These are phyloP conservation scores for Podospora tetraspora DNA, from an alignment of 495 filamentous ascomycete species.

Conservation along the genomic window DNA sequence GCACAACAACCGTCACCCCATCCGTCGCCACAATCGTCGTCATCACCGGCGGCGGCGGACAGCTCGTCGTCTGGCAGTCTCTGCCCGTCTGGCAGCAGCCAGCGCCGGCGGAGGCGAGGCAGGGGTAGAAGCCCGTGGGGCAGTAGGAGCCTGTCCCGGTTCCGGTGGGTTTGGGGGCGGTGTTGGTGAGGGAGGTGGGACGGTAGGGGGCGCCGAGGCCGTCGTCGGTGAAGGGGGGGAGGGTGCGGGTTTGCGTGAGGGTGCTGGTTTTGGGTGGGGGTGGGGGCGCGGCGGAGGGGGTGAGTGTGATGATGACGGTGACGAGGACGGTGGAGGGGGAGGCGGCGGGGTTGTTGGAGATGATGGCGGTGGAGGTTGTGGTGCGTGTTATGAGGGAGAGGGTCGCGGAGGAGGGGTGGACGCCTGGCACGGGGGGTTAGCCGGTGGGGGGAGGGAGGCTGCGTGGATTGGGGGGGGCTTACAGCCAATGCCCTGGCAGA, in stretches of 20 bases:
- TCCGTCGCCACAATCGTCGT: slow-evolving; percentile 58
- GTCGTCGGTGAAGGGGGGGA: slow-evolving; percentile 24
- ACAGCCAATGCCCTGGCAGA: slow-evolving; percentile 79
- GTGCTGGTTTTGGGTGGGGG: slow-evolving; percentile 27
- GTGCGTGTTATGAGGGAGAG: slow-evolving; percentile 26
- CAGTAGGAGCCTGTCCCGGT: slow-evolving; percentile 40
- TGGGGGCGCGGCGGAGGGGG: slow-evolving; percentile 21
- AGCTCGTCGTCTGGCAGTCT: slow-evolving; percentile 59
- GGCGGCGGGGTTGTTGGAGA: slow-evolving; percentile 17
- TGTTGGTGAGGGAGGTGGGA: slow-evolving; percentile 30
- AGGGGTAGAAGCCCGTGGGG: slow-evolving; percentile 54
- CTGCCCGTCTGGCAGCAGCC: slow-evolving; percentile 71
- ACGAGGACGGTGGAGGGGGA: slow-evolving; percentile 29
- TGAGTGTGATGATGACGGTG: slow-evolving; percentile 34
- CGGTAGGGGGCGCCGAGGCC: slow-evolving; percentile 35
- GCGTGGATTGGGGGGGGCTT: slow-evolving; percentile 30
- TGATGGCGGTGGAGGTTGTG: slow-evolving; percentile 22
- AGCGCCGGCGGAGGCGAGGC: slow-evolving; percentile 45
- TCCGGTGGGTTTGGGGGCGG: slow-evolving; percentile 26
- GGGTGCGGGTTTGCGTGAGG: slow-evolving; percentile 37
- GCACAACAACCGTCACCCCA: slow-evolving; percentile 64
- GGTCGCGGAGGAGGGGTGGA: slow-evolving; percentile 33
- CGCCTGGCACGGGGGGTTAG: not conserved
- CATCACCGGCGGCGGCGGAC: slow-evolving; percentile 45
- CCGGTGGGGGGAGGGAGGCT: slow-evolving; percentile 28